A percentile compares a stretch with the other conserved stretches of the same genome.
phyloP scores from a whole-genome alignment of 352 stramenopile species.

The Pythium brachiatum region DNA sequence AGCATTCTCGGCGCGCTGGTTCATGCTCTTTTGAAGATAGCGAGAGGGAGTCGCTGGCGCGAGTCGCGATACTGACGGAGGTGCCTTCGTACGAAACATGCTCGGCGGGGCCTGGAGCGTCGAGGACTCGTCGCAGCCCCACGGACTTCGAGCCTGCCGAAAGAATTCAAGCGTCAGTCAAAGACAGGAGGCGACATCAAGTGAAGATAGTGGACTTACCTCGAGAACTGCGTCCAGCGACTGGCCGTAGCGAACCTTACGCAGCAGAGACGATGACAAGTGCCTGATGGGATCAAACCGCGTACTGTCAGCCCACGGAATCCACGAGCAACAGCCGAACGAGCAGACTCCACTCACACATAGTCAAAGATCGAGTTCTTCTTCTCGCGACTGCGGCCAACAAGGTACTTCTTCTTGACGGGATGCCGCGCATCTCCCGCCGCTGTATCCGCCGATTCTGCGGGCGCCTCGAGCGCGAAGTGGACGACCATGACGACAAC shows the following conservation, averaged over 20 bases:
- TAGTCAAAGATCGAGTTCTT: slow-evolving; percentile 64
- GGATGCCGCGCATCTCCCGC: slow-evolving; percentile 13
- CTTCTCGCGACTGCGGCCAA: slow-evolving; percentile 21
- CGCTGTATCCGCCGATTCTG: background rate
- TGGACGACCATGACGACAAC: slow-evolving; percentile 17
- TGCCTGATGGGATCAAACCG: slow-evolving; percentile 27
- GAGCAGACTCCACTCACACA: slow-evolving; percentile 50
- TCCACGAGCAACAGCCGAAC: background rate
- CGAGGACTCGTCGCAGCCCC: background rate
- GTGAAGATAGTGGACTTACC: slow-evolving; percentile 12
- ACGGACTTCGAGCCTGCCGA: slow-evolving; percentile 11
- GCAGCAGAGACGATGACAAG: slow-evolving; percentile 47
- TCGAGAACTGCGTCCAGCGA: slow-evolving; percentile 40
- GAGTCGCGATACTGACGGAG: background rate
- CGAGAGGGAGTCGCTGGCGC: background rate
- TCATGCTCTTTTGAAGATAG: background rate
- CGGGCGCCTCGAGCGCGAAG: slow-evolving; percentile 7
- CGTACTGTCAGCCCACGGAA: background rate
- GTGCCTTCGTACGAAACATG: background rate
- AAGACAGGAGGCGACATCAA: background rate
- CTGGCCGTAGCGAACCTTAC: slow-evolving; percentile 61
- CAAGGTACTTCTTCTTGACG: slow-evolving; percentile 33
- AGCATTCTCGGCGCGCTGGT: background rate
- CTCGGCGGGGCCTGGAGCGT: background rate
- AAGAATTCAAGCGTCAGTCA: background rate